Base-by-base conservation (phyloP, 495 filamentous ascomycete species). In the Neurospora intermedia region DNA sequence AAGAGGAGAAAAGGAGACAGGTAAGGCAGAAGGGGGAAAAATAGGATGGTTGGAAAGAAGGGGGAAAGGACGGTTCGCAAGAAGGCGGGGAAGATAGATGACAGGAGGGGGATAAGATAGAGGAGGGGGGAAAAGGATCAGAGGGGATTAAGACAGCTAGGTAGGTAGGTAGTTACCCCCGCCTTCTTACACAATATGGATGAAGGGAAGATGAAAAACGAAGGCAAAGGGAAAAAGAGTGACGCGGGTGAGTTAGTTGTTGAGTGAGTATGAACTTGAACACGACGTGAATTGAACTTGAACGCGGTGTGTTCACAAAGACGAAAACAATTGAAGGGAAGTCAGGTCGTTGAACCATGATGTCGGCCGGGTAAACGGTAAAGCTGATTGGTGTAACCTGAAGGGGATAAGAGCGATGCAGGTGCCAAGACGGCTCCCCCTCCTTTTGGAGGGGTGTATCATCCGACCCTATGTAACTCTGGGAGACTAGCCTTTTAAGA, bases 1-100 rank as follows among this genome's bases (percentile, higher is more conserved):
- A 0, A 46, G 0, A 0, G 16, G 18, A 18, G 6, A 7, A 3
- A 0, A 8, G 38, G 8, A 8, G 8, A 7, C 1, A 39, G 1
- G 7, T 1, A 8, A 8, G 38, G 6, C 16, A 5, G 5, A 43
- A 4, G 6, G 6, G 43, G 16, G 16, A 43, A 35, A 35, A 4
- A 35, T 35, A 35, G 31, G 31, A 35, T n/a, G 27, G 27, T 27
- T 31, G 27, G 27, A 31, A 31, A 31, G 27, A 31, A 31, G 27
- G 27, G 3, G 3, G 27, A 2, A 31, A 31, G 27, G 2, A 27
- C 2, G 27, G 3, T 0, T n/a, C n/a, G n/a, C n/a, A 31, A 31
- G 27, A 31, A 31, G 1, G 35, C 35, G 35, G 35, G 35, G 35
- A 38, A 38, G 35, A 38, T 38, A 38, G 11, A 45, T n/a, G n/a